Evolutionary conservation across 139 green algal species (phyloP).

Genomic region (Chlamydomonas incerta): DNA sequence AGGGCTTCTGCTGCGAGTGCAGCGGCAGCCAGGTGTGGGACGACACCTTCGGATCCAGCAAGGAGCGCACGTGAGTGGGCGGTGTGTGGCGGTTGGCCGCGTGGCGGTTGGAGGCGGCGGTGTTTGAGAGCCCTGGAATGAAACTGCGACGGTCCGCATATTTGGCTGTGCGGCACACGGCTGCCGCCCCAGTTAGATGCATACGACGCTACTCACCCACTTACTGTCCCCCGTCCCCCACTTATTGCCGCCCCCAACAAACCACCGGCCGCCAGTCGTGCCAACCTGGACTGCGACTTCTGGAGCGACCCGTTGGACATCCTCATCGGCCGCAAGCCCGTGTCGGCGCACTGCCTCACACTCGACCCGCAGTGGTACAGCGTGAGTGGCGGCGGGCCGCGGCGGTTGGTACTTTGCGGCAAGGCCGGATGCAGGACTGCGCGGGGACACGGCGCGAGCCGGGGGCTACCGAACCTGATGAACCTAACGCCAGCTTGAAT

Average conservation of each 20-base stretch:
- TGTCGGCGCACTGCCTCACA: conserved; percentile 81
- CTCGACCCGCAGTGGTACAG: conserved; percentile 78
- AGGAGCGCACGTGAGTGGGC: conserved; percentile 62
- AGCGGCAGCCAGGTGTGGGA: conserved; percentile 54
- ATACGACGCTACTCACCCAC: not conserved
- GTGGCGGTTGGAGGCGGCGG: too few species aligned
- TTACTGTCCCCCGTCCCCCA: too few species aligned
- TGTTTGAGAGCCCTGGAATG: too few species aligned
- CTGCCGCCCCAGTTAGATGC: not conserved
- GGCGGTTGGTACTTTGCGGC: too few species aligned
- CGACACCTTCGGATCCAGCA: conserved; percentile 65
- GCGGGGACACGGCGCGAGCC: too few species aligned
- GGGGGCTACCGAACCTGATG: too few species aligned
- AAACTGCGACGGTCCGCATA: too few species aligned
- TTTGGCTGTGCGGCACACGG: too few species aligned
- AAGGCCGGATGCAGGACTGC: too few species aligned
- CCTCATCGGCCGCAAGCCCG: conserved; percentile 40
- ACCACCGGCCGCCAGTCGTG: conserved; percentile 52
- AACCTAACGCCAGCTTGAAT: too few species aligned
- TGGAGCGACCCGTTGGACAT: conserved; percentile 63
- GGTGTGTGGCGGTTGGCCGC: too few species aligned
- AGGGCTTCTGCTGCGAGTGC: conserved; percentile 89
- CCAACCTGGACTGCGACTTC: conserved; percentile 80
- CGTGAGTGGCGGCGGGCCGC: conserved; percentile 33
- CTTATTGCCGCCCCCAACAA: too few species aligned